Base-by-base conservation (phyloP, 2,329 filamentous ascomycete species). In the Pseudopyrenochaeta lycopersici region DNA sequence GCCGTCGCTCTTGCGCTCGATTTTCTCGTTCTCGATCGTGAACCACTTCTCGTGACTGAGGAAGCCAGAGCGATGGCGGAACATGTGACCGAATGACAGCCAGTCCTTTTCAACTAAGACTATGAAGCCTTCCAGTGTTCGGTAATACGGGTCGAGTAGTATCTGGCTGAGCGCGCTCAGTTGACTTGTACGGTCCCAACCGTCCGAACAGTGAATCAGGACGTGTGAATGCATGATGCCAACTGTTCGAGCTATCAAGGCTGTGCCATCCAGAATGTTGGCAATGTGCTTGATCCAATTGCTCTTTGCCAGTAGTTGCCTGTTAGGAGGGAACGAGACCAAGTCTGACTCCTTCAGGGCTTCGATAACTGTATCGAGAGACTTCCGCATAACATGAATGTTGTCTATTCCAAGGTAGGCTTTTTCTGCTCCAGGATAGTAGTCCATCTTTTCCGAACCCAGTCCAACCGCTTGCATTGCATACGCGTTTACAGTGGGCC, bases 21-120 rank as follows among this genome's bases (percentile, higher is more conserved):
- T 77, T 77, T 84, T 79, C 74, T 98, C 94, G 65, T 90, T 93
- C 72, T 97, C 91, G 21, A 91, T 85, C 15, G 86, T 83, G 71
- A 99, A 99, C 92, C 93, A 98, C 69, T 96, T 96, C 62, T 98
- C 94, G 61, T 91, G 91, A 68, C 88, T 92, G 49, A 98, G 78
- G 64, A 90, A 90, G 2, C 95, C 95, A 12, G 91, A 91, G n/a
- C 95, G 88, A 67, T 97, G 87, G 49, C 92, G 88, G 77, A 99
- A 99, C 89, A 97, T 97, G 76, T 99, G 94, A 1, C 95, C 95
- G 77, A 97, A 99, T 0, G 94, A 95, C 11, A 99, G 79, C 91
- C 95, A 99, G 71, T 99, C 95, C 74, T 99, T 99, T 76, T 99
- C 95, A 2, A 99, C 85, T 6, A 99, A 80, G 2, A 96, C 88